Evolutionary conservation across 164 flowering plant species (phyloP), one percentile per base, ranked within the genome.

Genomic region (Kalanchoe fedtschenkoi): DNA sequence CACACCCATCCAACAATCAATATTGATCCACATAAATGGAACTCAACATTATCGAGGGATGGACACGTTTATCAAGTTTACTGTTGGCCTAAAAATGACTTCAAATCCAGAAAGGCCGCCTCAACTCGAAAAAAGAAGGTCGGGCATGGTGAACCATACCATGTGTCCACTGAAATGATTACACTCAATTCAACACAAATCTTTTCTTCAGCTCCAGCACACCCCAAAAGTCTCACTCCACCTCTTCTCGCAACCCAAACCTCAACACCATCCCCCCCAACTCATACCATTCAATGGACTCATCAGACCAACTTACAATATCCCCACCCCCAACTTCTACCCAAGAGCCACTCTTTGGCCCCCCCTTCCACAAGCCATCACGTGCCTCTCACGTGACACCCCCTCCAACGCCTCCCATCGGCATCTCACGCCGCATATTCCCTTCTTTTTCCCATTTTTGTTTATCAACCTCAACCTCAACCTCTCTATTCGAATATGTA

Each of bases 331-430:
- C 15, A 51, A n/a, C 56, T 9, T 51, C 32, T 17, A 26, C 32
- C 32, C 56, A 51, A 51, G 56, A 51, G 56, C 56, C 56, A 51
- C 56, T 29, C 21, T 51, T 51, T 51, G 56, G n/a, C n/a, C n/a
- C 32, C 56, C 56, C 56, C 3, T 51, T 17, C 56, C 16, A n/a
- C n/a, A n/a, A n/a, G n/a, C n/a, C n/a, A n/a, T n/a, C n/a, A n/a
- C n/a, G n/a, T n/a, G n/a, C n/a, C n/a, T 51, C 3, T 51, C 56
- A 51, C 56, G 14, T 51, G 56, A 10, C 56, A n/a, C 15, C 56
- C n/a, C 13, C 29, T 22, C 28, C 28, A 7, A 26, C n/a, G n/a
- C n/a, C n/a, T n/a, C n/a, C n/a, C n/a, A n/a, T n/a, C n/a, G n/a
- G n/a, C n/a, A n/a, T n/a, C n/a, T n/a, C n/a, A n/a, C n/a, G n/a